These are phyloP conservation scores for Erucastrum elatum DNA, from an alignment of 345 rosid genomes.

Conservation along the genomic window DNA sequence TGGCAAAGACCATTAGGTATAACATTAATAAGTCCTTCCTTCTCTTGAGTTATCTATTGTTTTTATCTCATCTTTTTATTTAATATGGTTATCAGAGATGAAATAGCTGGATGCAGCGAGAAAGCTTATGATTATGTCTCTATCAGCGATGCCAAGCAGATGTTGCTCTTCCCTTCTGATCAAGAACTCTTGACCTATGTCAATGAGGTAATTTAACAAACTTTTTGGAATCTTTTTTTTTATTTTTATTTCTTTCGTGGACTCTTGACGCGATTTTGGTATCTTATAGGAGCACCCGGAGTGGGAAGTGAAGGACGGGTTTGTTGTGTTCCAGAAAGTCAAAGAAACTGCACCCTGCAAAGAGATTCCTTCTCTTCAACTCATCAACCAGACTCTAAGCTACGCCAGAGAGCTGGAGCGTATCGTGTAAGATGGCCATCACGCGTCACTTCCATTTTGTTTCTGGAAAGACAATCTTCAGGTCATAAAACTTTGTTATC, in stretches of 20 bases:
- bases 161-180: slow-evolving; percentile 78
- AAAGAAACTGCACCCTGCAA: slow-evolving; percentile 89
- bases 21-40: not conserved
- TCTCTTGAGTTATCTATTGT: not conserved
- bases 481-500: slow-evolving; percentile 21
- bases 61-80: not conserved
- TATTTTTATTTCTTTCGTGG: not conserved
- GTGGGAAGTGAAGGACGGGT: slow-evolving; percentile 84
- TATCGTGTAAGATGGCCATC: slow-evolving; percentile 53
- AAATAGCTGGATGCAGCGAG: slow-evolving; percentile 99
- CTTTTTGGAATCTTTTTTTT: not conserved
- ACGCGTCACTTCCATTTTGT: slow-evolving; percentile 8
- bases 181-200: slow-evolving; percentile 66
- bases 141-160: slow-evolving; percentile 58
- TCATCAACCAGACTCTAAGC: slow-evolving; percentile 95
- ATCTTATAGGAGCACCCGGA: slow-evolving; percentile 70
- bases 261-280: not conserved
- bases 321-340: slow-evolving; percentile 82
- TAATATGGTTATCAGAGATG: slow-evolving; percentile 54
- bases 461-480: not conserved
- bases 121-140: slow-evolving; percentile 93
- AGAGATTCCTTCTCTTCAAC: slow-evolving; percentile 96
- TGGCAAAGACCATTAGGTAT: slow-evolving; percentile 96
- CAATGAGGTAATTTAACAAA: slow-evolving; percentile 55
- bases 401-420: slow-evolving; percentile 98